Evolutionary conservation across 306 rosid genomes (phyloP).

Genomic region (Prunus dulcis): DNA sequence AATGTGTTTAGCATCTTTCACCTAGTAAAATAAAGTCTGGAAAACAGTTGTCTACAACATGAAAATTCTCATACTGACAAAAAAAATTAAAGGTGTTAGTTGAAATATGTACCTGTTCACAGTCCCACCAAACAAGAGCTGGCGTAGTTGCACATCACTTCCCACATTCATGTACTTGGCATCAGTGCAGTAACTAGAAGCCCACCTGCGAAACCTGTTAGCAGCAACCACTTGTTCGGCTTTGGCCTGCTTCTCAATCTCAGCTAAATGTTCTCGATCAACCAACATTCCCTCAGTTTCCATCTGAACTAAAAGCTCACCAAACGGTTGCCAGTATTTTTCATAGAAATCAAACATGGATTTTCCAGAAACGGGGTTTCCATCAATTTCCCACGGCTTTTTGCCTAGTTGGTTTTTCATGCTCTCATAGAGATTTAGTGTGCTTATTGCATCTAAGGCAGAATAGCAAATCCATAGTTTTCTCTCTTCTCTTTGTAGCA

Average conservation of each 20-base stretch:
- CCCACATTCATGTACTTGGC: constrained; percentile 94
- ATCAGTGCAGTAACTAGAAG: constrained; percentile 71
- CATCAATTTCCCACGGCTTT: constrained; percentile 38
- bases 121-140: constrained; percentile 83
- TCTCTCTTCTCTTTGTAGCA: constrained; percentile 77
- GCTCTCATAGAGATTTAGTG: constrained; percentile 53
- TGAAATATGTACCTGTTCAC: constrained; percentile 56
- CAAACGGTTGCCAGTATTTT: constrained; percentile 87
- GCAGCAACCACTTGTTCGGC: constrained; percentile 76
- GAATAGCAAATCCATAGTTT: constrained; percentile 54
- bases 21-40: background rate
- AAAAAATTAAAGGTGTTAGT: constrained; percentile 3
- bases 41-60: background rate
- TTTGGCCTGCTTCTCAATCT: constrained; percentile 83
- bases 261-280: constrained; percentile 74
- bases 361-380: constrained; percentile 31
- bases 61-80: background rate
- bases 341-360: constrained; percentile 81
- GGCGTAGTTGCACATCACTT: constrained; percentile 87
- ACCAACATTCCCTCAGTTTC: constrained; percentile 97
- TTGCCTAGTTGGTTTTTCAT: constrained; percentile 32
- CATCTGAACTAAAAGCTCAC: constrained; percentile 82
- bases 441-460: constrained; percentile 53
- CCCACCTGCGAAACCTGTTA: constrained; percentile 88
- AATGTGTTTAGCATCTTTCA: background rate